These are phyloP conservation scores for Tulasnella calospora DNA, from an alignment of 768 basidiomycete genomes.

Conservation along the genomic window DNA sequence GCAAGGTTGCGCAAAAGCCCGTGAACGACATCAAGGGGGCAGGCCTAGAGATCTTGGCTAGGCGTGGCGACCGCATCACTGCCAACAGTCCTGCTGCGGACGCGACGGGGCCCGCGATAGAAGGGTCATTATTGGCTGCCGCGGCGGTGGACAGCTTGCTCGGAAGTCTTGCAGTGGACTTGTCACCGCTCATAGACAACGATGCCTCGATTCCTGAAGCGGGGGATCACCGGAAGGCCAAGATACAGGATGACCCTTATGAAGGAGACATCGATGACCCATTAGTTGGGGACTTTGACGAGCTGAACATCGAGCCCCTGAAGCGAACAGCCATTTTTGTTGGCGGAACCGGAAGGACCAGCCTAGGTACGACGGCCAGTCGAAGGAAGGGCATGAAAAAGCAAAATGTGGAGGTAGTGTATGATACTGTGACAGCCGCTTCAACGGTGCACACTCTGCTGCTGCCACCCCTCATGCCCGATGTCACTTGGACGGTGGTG, in stretches of 20 bases:
- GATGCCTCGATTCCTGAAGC: background rate
- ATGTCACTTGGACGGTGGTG: background rate
- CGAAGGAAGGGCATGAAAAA: background rate
- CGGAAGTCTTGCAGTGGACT: background rate
- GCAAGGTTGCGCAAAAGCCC: background rate
- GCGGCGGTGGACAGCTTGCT: background rate
- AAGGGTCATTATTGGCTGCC: background rate
- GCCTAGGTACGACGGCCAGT: background rate
- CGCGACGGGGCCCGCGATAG: conserved; percentile 32
- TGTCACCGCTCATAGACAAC: background rate
- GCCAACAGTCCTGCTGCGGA: conserved; percentile 8
- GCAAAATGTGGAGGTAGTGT: background rate
- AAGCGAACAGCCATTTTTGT: background rate
- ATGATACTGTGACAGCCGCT: background rate
- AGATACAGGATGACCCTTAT: background rate
- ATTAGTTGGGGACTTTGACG: background rate
- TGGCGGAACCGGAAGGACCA: background rate
- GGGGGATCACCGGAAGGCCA: background rate
- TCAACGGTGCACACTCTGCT: background rate
- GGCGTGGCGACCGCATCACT: background rate
- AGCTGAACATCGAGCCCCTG: background rate
- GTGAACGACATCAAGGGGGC: background rate
- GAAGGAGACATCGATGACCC: background rate
- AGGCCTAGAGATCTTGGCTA: background rate
- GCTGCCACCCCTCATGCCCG: background rate